These are phyloP conservation scores for Hyaloscypha bicolor DNA, from an alignment of 495 filamentous ascomycete species.

Conservation along the genomic window DNA sequence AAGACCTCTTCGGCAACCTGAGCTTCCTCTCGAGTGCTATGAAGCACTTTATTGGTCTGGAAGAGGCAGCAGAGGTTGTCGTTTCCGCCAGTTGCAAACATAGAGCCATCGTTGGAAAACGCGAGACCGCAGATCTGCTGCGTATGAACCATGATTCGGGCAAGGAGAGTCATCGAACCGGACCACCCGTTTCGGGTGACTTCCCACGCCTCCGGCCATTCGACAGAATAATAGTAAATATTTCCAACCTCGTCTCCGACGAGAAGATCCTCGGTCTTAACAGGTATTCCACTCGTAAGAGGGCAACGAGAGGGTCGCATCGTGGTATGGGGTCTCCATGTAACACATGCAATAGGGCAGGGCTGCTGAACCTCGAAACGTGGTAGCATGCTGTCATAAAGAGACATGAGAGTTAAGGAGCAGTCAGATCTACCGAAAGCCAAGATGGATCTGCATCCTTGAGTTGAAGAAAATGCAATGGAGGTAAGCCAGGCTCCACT, in stretches of 20 bases:
- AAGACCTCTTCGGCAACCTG: slow-evolving; percentile 12
- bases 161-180: slow-evolving; percentile 75
- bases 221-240: slow-evolving; percentile 86
- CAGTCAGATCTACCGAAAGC: slow-evolving; percentile 81
- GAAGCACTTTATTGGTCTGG: slow-evolving; percentile 62
- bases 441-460: slow-evolving; percentile 77
- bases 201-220: slow-evolving; percentile 72
- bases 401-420: slow-evolving; percentile 52
- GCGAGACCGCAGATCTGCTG: slow-evolving; percentile 93
- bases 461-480: slow-evolving; percentile 81
- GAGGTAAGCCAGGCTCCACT: slow-evolving; percentile 67
- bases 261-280: slow-evolving; percentile 76
- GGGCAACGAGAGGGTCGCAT: slow-evolving; percentile 42
- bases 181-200: slow-evolving; percentile 64
- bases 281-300: slow-evolving; percentile 37
- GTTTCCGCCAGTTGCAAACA: slow-evolving; percentile 88
- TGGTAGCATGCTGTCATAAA: slow-evolving; percentile 49
- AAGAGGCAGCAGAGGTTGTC: slow-evolving; percentile 90
- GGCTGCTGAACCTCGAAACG: slow-evolving; percentile 77
- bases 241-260: slow-evolving; percentile 87
- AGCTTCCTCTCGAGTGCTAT: slow-evolving; percentile 9
- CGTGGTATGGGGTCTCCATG: slow-evolving; percentile 60
- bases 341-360: slow-evolving; percentile 72
- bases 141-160: slow-evolving; percentile 74
- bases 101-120: slow-evolving; percentile 77